Percentiles rank a stretch among this genome's conserved stretches.
Conservation (phyloP, 768 basidiomycete genomes). For the Russula dissimulans region DNA sequence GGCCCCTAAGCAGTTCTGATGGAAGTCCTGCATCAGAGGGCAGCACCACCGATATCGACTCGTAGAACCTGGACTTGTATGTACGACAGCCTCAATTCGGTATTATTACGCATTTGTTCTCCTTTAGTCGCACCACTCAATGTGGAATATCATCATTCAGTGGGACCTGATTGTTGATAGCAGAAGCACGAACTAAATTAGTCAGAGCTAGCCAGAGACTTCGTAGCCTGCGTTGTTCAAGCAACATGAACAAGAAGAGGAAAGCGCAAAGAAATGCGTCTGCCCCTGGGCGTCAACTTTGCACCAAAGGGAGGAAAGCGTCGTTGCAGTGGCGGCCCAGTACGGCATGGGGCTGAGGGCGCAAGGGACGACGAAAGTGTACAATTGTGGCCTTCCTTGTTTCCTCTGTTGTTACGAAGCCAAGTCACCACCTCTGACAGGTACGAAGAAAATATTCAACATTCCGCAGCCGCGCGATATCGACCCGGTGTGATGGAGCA, state of each 20-base stretch:
- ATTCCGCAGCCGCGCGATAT: too few species aligned
- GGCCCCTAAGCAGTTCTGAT: not conserved
- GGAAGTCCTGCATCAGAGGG: not conserved
- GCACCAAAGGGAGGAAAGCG: not conserved
- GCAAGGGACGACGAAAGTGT: not conserved
- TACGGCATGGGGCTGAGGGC: conserved; percentile 1
- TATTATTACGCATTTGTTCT: conserved; percentile 14
- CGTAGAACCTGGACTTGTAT: conserved; percentile 1
- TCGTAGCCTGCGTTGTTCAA: not conserved
- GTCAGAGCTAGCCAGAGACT: not conserved
- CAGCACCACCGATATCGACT: not conserved
- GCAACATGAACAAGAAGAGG: conserved; percentile 1
- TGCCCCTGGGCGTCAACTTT: conserved; percentile 4
- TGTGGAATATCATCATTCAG: not conserved
- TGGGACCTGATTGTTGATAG: not conserved
- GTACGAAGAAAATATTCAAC: not conserved
- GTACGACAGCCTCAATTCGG: conserved; percentile 1
- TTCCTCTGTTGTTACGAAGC: conserved; percentile 4
- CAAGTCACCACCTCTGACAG: not conserved
- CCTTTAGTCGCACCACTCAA: conserved; percentile 6
- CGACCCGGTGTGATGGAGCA: not conserved
- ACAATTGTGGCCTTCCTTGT: conserved; percentile 12
- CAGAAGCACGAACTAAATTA: not conserved
- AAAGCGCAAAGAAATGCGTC: conserved; percentile 3
- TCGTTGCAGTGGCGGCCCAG: not conserved